Evolutionary conservation across 2,329 filamentous ascomycete genomes (phyloP).

Genomic region (Colletotrichum noveboracense): DNA sequence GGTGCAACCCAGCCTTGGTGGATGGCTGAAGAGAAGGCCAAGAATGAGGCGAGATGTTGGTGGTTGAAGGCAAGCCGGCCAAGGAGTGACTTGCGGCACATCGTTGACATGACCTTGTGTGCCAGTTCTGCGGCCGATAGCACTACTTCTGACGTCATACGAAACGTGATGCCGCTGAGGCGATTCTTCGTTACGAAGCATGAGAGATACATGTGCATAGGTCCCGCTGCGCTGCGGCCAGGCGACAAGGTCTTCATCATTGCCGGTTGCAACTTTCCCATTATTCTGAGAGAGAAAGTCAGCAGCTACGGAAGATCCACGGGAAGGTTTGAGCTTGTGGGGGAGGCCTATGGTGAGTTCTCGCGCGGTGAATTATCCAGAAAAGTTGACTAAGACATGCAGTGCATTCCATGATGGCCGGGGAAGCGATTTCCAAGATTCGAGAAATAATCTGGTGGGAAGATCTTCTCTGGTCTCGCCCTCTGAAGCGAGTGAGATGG

Average conservation of each 20-base stretch:
- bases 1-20: too few relatives aligned
- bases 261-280: not conserved
- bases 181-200: not conserved
- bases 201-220: not conserved
- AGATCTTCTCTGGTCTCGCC: not conserved
- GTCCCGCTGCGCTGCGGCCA: not conserved
- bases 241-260: not conserved
- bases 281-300: not conserved
- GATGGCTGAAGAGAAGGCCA: too few relatives aligned
- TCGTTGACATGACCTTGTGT: not conserved
- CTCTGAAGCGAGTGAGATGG: not conserved
- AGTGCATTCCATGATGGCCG: not conserved
- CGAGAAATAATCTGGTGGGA: not conserved
- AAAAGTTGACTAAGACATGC: not conserved
- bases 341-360: not conserved
- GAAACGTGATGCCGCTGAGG: not conserved
- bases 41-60: too few relatives aligned
- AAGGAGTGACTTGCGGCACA: not conserved
- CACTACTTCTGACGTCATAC: not conserved
- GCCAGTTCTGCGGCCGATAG: not conserved
- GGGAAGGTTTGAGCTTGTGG: not conserved
- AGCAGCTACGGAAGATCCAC: not conserved
- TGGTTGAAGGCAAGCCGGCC: too few relatives aligned
- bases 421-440: not conserved
- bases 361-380: accelerated